Conservation (phyloP, 352 stramenopile genomes). For the Globisporangium cystogenes region DNA sequence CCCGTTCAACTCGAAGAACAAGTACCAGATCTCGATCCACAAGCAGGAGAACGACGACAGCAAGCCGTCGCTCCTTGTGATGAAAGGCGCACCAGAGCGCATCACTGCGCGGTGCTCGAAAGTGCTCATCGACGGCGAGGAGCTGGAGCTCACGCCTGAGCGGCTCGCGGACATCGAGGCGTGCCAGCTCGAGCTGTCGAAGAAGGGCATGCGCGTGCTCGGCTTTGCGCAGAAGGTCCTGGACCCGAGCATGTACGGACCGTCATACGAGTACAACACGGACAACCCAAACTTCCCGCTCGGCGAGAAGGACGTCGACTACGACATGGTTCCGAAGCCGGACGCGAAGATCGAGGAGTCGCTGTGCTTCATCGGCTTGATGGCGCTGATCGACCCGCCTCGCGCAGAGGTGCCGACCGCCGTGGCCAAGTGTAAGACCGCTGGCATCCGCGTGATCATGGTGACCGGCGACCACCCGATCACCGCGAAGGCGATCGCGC, state of each 20-base stretch:
- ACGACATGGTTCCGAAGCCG: conserved; percentile 40
- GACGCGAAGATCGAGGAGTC: conserved; percentile 60
- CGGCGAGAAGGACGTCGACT: conserved; percentile 40
- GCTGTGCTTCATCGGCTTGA: conserved; percentile 92
- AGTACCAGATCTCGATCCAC: conserved; percentile 81
- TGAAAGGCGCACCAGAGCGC: conserved; percentile 96
- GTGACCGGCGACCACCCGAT: conserved; percentile 92
- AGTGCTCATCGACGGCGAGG: conserved; percentile 57
- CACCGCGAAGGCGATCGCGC: conserved; percentile 92
- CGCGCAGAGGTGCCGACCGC: conserved; percentile 84
- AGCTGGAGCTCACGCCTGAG: conserved; percentile 75
- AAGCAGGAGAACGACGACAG: conserved; percentile 70
- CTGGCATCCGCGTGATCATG: conserved; percentile 93
- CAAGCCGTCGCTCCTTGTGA: conserved; percentile 65
- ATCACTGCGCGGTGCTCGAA: conserved; percentile 90
- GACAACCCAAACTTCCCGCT: conserved; percentile 25
- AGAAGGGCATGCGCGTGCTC: conserved; percentile 59
- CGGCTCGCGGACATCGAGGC: conserved; percentile 61
- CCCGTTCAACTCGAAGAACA: conserved; percentile 86
- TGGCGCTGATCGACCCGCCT: conserved; percentile 95
- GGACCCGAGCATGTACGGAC: conserved; percentile 35
- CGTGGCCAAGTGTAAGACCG: conserved; percentile 90
- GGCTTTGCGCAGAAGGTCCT: conserved; percentile 54
- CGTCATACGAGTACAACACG: conserved; percentile 61
- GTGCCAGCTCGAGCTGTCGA: conserved; percentile 43